phyloP scores from a whole-genome alignment of 2,329 filamentous ascomycete genomes.

The Pleomassaria siparia region DNA sequence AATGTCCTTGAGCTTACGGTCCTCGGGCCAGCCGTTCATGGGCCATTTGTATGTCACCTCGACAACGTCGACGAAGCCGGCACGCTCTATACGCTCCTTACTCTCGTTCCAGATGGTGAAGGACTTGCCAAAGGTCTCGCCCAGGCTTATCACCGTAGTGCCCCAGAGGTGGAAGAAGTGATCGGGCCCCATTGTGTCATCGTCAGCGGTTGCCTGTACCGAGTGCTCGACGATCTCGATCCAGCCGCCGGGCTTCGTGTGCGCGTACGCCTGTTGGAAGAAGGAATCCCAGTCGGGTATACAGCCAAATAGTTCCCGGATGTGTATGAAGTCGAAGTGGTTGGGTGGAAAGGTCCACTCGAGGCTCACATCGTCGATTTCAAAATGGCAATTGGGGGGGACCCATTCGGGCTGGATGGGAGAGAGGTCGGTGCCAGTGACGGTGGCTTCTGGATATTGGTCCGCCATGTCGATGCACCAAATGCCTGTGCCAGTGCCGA shows the following conservation, averaged over 20 bases:
- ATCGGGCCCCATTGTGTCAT: constrained; percentile 42
- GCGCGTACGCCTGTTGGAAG: constrained; percentile 23
- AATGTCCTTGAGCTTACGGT: constrained; percentile 37
- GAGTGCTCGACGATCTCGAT: constrained; percentile 48
- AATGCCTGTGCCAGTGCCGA: constrained; percentile 41
- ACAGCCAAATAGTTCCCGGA: constrained; percentile 49
- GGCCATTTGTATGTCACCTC: constrained; percentile 39
- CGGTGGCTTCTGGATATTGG: constrained; percentile 28
- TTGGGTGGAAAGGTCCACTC: constrained; percentile 44
- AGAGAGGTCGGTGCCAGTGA: constrained; percentile 50
- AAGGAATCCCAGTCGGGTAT: constrained; percentile 51
- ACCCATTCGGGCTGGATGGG: constrained; percentile 54
- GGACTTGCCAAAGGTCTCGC: constrained; percentile 41
- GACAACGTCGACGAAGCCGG: constrained; percentile 39
- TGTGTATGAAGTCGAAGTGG: constrained; percentile 50
- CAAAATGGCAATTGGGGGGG: constrained; percentile 50
- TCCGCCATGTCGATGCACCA: constrained; percentile 40
- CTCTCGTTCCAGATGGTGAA: constrained; percentile 40
- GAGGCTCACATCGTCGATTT: constrained; percentile 50
- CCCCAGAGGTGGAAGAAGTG: constrained; percentile 43
- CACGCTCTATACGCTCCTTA: constrained; percentile 32
- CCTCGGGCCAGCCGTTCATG: constrained; percentile 38
- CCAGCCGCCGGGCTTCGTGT: constrained; percentile 46
- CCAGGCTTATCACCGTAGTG: constrained; percentile 36
- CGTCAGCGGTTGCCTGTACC: constrained; percentile 43